Base-by-base conservation (phyloP, 805 yeast species). In the Kodamaea restingae region DNA sequence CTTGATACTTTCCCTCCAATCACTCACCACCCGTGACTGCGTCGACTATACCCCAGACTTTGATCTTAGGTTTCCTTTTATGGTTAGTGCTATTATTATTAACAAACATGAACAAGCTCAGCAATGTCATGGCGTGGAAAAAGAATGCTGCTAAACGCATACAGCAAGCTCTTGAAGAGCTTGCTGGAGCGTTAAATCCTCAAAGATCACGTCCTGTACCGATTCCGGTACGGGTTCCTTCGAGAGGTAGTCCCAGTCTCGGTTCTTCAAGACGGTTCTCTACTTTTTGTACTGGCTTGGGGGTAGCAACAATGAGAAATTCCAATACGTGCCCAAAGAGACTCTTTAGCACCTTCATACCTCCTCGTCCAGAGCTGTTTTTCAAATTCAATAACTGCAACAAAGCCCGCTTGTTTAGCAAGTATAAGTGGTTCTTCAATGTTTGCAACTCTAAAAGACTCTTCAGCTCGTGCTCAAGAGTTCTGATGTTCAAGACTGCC, bases 121-220 rank as follows among this genome's bases (percentile, higher is more conserved):
- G 66, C 54, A 73, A 74, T 54, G 60, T 75, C 50, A 59, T 73
- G 25, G 60, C 73, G 42, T 61, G 65, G 36, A 49, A 51, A 43
- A 62, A 71, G 36, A 67, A 63, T 48, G 64, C 78, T 15, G 70
- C 75, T 25, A 60, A 68, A 45, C 73, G 71, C 40, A 59, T 72
- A 42, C 67, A 71, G 42, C 68, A 67, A 50, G 67, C 70, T 25
- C 59, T 75, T 15, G 72, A 73, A 43, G 80, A 76, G 45, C 58
- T 76, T 39, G 29, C 41, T 8, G 68, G 69, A 51, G 66, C 70
- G 20, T 26, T 33, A 22, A 29, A 22, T 52, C 56, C 27, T 2
- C 46, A 47, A 10, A 30, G 21, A 11, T 61, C 54, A 10, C 59
- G 49, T 24, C 58, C 66, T 2, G 69, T 66, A 31, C 63, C 63